Base-by-base conservation (phyloP, 495 filamentous ascomycete genomes). In the Podospora didyma region DNA sequence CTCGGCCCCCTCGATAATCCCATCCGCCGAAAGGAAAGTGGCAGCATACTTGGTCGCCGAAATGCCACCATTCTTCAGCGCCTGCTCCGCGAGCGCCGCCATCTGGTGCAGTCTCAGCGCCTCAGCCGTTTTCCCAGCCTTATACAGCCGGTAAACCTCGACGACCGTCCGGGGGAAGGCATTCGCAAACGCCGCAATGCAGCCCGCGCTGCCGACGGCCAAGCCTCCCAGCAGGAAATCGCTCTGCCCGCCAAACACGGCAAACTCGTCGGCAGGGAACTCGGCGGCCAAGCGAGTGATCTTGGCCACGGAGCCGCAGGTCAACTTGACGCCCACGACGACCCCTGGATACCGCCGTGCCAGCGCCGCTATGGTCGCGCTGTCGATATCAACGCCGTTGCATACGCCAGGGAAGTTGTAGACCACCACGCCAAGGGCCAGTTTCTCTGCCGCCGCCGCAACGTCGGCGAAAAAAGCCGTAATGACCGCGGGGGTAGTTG, bases 381-480 rank as follows among this genome's bases (percentile, higher is more conserved):
- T 86, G 60, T 86, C 83, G 28, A 89, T 62, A 57, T 90, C 87
- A 0, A 90, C 72, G 12, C 86, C 86, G 57, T 89, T 89, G 66
- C 84, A 87, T 12, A 89, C 86, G 4, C 77, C 85, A 0, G 86
- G 86, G 72, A 89, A 89, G 62, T 89, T 89, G 64, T 89, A 89
- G 6, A 89, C 61, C 6, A 90, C 75, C 39, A 89, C 75, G 0
- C 83, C 85, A 11, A 89, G 63, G 59, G 4, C 82, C 45, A 31
- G 26, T 9, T 31, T 31, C 26, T 9, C 26, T 4, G 17, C 11
- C 1, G 9, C 16, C 1, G 24, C 34, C 12, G 42, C 83, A 0
- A 90, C 75, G 22, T 86, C 80, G 20, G 68, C 72, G 56, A 79
- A 90, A 68, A 89, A 90, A 5, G 67, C 69, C 56, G 77, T 74